Percentiles rank a stretch among this genome's conserved stretches.
Evolutionary conservation across 1,284 basidiomycete genomes (phyloP).

Genomic region (Phaffia rhodozyma): DNA sequence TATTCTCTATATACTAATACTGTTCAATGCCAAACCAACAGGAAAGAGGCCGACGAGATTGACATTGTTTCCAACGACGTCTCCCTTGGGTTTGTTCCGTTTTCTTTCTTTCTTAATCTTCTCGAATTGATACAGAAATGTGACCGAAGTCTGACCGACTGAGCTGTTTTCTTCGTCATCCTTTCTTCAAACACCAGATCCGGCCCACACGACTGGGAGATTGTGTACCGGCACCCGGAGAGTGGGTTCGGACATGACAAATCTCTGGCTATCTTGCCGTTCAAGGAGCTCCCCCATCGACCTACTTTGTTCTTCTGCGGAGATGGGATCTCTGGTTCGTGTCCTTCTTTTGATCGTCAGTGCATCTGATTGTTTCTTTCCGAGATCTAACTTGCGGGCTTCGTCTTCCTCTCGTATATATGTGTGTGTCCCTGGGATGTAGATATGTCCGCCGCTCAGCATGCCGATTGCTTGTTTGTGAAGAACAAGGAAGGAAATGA

Average conservation of each 20-base stretch:
- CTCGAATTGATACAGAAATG: neutral
- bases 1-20: no score
- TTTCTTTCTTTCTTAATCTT: neutral
- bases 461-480: slow-evolving; percentile 73
- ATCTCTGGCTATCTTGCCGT: slow-evolving; percentile 77
- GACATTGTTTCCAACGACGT: slow-evolving; percentile 86
- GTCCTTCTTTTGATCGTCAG: no score
- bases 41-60: slow-evolving; percentile 56
- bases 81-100: slow-evolving; percentile 31
- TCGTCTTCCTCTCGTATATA: neutral
- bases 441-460: slow-evolving; percentile 80
- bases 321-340: slow-evolving; percentile 73
- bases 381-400: no score
- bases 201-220: slow-evolving; percentile 59
- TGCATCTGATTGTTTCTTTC: no score
- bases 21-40: neutral
- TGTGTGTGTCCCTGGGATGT: neutral
- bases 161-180: no score
- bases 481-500: slow-evolving; percentile 74
- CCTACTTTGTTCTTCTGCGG: slow-evolving; percentile 89
- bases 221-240: slow-evolving; percentile 48
- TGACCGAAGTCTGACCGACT: slow-evolving; percentile 26
- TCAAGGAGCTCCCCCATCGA: slow-evolving; percentile 52
- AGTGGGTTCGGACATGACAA: slow-evolving; percentile 47
- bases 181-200: slow-evolving; percentile 24